A percentile compares a stretch with the other conserved stretches of the same genome.
phyloP scores from a whole-genome alignment of 345 rosid genomes.

The Citrus sp. region DNA sequence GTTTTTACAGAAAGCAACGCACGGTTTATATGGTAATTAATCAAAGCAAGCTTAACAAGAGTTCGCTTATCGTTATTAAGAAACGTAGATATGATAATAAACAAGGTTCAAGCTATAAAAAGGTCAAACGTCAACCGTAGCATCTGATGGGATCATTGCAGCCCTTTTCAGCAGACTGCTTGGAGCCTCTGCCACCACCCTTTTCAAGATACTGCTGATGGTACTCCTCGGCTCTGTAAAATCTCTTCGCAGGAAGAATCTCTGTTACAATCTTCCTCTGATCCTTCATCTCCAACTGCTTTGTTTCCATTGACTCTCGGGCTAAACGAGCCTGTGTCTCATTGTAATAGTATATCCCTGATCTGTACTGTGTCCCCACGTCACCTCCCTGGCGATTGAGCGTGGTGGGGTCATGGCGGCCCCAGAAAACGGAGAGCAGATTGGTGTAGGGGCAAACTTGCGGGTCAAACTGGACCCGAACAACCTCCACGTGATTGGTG shows the following conservation, averaged over 20 bases:
- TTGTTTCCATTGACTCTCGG: slow-evolving; percentile 52
- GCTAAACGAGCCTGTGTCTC: slow-evolving; percentile 52
- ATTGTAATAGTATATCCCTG: slow-evolving; percentile 80
- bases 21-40: background rate
- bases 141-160: slow-evolving; percentile 83
- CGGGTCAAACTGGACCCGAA: slow-evolving; percentile 81
- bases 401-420: slow-evolving; percentile 76
- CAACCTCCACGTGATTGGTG: slow-evolving; percentile 83
- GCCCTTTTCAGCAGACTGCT: slow-evolving; percentile 65
- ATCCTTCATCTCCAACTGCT: slow-evolving; percentile 50
- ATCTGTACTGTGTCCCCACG: slow-evolving; percentile 79
- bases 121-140: slow-evolving; percentile 41
- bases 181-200: slow-evolving; percentile 52
- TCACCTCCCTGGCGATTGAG: slow-evolving; percentile 87
- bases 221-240: slow-evolving; percentile 72
- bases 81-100: background rate
- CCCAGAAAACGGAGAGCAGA: slow-evolving; percentile 76
- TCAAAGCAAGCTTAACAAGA: background rate
- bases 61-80: too few relatives aligned
- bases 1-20: background rate
- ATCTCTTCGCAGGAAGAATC: slow-evolving; percentile 69
- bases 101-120: background rate
- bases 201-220: slow-evolving; percentile 88
- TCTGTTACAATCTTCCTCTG: slow-evolving; percentile 63
- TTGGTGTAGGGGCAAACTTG: slow-evolving; percentile 42